These are phyloP conservation scores for Phytopythium chamaehyphon DNA, from an alignment of 352 stramenopile species.

Conservation along the genomic window DNA sequence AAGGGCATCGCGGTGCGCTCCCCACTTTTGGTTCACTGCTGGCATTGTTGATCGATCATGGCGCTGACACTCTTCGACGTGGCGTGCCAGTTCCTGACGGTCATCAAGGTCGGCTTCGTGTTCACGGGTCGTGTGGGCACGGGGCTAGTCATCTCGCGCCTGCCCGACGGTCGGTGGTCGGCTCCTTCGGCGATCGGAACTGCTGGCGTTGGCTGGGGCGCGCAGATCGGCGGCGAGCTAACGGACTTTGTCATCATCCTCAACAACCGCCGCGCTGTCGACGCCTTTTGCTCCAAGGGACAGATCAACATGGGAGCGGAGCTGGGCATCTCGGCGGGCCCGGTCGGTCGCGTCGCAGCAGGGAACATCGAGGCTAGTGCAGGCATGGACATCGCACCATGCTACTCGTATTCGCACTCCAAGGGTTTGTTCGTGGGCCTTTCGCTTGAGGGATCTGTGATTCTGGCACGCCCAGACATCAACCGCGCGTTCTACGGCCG, in stretches of 20 bases:
- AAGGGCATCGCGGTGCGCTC: conserved; percentile 83
- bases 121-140: conserved; percentile 86
- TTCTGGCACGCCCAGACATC: conserved; percentile 85
- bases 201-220: conserved; percentile 86
- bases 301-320: conserved; percentile 91
- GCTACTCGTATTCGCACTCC: conserved; percentile 91
- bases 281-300: conserved; percentile 78
- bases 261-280: conserved; percentile 85
- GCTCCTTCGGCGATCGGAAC: conserved; percentile 94
- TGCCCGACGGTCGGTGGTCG: conserved; percentile 93
- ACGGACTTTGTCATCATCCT: conserved; percentile 95
- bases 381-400: conserved; percentile 79
- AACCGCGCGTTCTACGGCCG: conserved; percentile 93
- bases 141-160: conserved; percentile 90
- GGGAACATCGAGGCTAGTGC: conserved; percentile 70
- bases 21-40: no score
- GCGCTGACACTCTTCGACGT: no score
- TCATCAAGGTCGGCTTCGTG: conserved; percentile 89
- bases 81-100: conserved; percentile 88
- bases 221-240: conserved; percentile 90
- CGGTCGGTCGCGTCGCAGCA: conserved; percentile 85
- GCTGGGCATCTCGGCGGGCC: conserved; percentile 83
- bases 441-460: conserved; percentile 87
- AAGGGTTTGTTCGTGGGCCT: conserved; percentile 89
- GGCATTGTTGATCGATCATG: no score